These are phyloP conservation scores for Populus davidiana DNA, from an alignment of 345 rosid species.

Conservation along the genomic window DNA sequence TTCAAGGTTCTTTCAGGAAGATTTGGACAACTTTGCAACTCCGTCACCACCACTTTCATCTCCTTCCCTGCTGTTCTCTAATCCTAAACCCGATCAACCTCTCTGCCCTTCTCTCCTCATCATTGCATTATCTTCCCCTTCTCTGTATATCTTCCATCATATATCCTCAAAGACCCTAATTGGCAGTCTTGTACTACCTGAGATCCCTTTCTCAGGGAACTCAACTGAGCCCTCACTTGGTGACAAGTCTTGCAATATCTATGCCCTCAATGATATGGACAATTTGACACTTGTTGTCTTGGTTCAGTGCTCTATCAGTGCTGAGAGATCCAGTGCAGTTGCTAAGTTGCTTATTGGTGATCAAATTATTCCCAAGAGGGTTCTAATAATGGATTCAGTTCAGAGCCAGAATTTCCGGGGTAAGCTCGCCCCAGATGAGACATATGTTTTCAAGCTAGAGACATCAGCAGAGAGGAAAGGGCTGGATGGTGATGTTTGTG, in stretches of 20 bases:
- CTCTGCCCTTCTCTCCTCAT: slow-evolving; percentile 68
- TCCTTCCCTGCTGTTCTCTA: slow-evolving; percentile 66
- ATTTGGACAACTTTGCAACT: slow-evolving; percentile 72
- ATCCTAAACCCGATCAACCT: slow-evolving; percentile 50
- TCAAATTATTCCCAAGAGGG: slow-evolving; percentile 62
- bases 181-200: slow-evolving; percentile 78
- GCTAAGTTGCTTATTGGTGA: slow-evolving; percentile 68
- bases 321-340: slow-evolving; percentile 64
- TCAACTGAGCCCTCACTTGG: slow-evolving; percentile 54
- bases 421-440: slow-evolving; percentile 70
- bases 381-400: slow-evolving; percentile 66
- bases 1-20: slow-evolving; percentile 90
- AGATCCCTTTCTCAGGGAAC: slow-evolving; percentile 64
- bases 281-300: slow-evolving; percentile 45
- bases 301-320: slow-evolving; percentile 59
- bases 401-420: slow-evolving; percentile 82
- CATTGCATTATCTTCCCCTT: slow-evolving; percentile 66
- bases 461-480: slow-evolving; percentile 57
- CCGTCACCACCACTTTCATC: slow-evolving; percentile 53
- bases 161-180: slow-evolving; percentile 57
- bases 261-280: slow-evolving; percentile 42
- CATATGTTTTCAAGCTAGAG: slow-evolving; percentile 74
- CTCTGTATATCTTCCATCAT: slow-evolving; percentile 52
- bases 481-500: slow-evolving; percentile 12
- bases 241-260: slow-evolving; percentile 83